Percentiles rank a stretch among this genome's conserved stretches.
Evolutionary conservation across 805 yeast species (phyloP).

Genomic region (Candida fluviatilis): DNA sequence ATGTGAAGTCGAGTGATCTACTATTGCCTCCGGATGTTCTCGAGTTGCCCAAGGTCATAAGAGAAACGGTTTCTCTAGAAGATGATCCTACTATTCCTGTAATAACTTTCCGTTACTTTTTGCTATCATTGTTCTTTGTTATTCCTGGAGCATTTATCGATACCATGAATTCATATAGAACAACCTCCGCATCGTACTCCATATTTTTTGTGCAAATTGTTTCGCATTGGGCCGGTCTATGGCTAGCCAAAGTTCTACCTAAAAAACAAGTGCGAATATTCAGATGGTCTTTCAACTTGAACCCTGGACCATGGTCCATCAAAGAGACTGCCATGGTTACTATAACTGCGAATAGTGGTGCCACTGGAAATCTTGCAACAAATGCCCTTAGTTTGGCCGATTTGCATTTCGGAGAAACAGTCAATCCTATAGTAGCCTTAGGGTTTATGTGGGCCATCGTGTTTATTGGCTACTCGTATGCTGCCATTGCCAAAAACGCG

Average conservation of each 20-base stretch:
- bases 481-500: constrained; percentile 44
- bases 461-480: constrained; percentile 50
- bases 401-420: constrained; percentile 35
- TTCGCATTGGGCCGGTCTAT: constrained; percentile 44
- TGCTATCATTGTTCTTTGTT: constrained; percentile 30
- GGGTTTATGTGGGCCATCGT: constrained; percentile 50
- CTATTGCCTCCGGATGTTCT: constrained; percentile 14
- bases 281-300: constrained; percentile 29
- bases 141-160: constrained; percentile 41
- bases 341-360: constrained; percentile 48
- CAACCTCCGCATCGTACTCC: constrained; percentile 47
- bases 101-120: constrained; percentile 31
- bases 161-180: constrained; percentile 39
- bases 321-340: constrained; percentile 52
- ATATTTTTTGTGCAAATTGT: constrained; percentile 50
- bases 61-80: constrained; percentile 34
- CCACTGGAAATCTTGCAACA: constrained; percentile 51
- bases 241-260: constrained; percentile 42
- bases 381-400: constrained; percentile 45
- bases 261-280: constrained; percentile 14
- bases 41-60: constrained; percentile 26
- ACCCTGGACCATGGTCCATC: constrained; percentile 56
- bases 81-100: constrained; percentile 39
- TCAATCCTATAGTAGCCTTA: constrained; percentile 35
- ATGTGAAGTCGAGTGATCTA: neutral